Conservation (phyloP, 1,284 basidiomycete genomes). For the Veloboletus limbatus region DNA sequence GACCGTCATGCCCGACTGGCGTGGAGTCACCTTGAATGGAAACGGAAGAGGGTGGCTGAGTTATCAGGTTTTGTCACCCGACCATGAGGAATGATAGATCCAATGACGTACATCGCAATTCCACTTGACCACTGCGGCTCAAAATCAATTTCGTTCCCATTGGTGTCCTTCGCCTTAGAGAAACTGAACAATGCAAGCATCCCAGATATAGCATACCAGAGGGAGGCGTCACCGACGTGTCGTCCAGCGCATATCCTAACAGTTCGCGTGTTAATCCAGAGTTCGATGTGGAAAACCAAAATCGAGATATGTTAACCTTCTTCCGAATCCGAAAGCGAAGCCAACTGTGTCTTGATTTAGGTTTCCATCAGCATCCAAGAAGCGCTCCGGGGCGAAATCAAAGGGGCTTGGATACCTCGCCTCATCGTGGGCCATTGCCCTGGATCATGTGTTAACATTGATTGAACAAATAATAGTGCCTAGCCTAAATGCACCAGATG, state of each 20-base stretch:
- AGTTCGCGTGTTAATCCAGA: not conserved
- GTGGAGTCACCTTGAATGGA: constrained; percentile 14
- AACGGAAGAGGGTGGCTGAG: constrained; percentile 19
- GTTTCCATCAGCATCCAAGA: constrained; percentile 18
- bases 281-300: not conserved
- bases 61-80: not conserved
- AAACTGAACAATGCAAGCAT: constrained; percentile 24
- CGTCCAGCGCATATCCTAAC: constrained; percentile 29
- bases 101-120: constrained; percentile 12
- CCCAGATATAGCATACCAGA: constrained; percentile 25
- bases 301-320: constrained; percentile 15
- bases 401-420: constrained; percentile 22
- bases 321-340: constrained; percentile 26
- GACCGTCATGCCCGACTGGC: constrained; percentile 1
- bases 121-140: constrained; percentile 20
- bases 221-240: constrained; percentile 23
- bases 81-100: not conserved
- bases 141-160: constrained; percentile 18
- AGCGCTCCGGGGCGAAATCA: constrained; percentile 30
- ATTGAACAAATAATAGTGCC: not conserved
- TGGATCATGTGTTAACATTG: constrained; percentile 8
- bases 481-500: constrained; percentile 23
- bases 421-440: constrained; percentile 29
- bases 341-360: constrained; percentile 17
- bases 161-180: constrained; percentile 13